Evolutionary conservation across 345 rosid genomes (phyloP).

Genomic region (Eucalyptus marginata): DNA sequence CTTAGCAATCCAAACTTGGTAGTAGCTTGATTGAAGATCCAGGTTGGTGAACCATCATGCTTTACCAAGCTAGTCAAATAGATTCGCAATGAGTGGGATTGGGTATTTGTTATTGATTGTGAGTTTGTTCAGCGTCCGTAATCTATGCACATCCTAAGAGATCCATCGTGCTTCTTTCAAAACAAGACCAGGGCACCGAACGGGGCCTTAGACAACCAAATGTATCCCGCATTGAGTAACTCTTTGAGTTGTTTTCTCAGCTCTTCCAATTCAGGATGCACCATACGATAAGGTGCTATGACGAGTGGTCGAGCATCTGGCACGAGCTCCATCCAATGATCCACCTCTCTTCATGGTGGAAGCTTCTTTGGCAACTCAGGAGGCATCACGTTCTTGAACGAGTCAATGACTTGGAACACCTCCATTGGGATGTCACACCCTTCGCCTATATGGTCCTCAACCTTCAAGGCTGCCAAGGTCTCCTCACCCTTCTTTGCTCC

Average conservation of each 20-base stretch:
- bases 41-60: neutral
- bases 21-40: neutral
- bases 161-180: neutral
- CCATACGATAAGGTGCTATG: neutral
- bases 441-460: neutral
- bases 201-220: accelerated
- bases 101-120: neutral
- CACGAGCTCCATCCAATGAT: neutral
- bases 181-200: accelerated
- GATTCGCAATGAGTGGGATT: neutral
- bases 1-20: neutral
- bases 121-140: neutral
- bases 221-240: neutral
- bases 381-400: neutral
- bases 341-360: neutral
- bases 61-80: neutral
- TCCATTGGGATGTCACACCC: neutral
- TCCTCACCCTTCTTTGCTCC: neutral
- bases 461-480: neutral
- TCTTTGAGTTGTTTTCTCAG: neutral
- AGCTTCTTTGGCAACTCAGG: neutral
- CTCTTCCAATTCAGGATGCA: neutral
- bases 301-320: neutral
- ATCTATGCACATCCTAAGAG: neutral
- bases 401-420: neutral